A percentile compares a stretch with the other conserved stretches of the same genome.
Evolutionary conservation across 306 rosid species (phyloP).

Genomic region (Ormosia emarginata): DNA sequence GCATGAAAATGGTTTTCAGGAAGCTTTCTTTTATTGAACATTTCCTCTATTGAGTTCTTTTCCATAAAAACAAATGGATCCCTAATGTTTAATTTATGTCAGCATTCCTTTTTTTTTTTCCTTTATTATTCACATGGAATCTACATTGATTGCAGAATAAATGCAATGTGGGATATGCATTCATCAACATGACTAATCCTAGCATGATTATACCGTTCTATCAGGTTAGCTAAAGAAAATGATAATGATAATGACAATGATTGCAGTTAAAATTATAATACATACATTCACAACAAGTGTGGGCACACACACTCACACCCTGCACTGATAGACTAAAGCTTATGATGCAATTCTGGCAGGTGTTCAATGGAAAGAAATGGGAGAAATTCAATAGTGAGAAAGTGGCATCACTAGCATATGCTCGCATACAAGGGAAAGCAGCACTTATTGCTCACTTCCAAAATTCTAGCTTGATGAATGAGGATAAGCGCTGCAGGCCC

Average conservation of each 20-base stretch:
- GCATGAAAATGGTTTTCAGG: constrained; percentile 1
- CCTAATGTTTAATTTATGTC: background rate
- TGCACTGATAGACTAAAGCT: background rate
- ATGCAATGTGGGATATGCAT: constrained; percentile 83
- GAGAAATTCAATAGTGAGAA: constrained; percentile 78
- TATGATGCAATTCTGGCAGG: constrained; percentile 35
- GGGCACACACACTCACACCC: background rate
- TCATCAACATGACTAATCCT: constrained; percentile 72
- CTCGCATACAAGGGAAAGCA: constrained; percentile 69
- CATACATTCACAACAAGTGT: background rate
- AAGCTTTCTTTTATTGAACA: background rate
- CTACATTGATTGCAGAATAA: constrained; percentile 52
- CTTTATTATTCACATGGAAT: background rate
- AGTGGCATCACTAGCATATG: constrained; percentile 71
- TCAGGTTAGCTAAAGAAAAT: constrained; percentile 38
- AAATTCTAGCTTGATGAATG: constrained; percentile 74
- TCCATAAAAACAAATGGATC: background rate
- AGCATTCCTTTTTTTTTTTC: background rate
- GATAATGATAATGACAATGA: background rate
- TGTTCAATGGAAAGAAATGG: constrained; percentile 70
- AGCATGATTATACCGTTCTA: constrained; percentile 58
- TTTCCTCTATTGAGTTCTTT: background rate
- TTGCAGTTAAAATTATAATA: background rate
- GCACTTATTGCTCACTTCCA: constrained; percentile 72
- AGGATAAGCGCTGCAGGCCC: constrained; percentile 72